Conservation (phyloP, 2,329 filamentous ascomycete genomes). For the Alternaria arborescens region DNA sequence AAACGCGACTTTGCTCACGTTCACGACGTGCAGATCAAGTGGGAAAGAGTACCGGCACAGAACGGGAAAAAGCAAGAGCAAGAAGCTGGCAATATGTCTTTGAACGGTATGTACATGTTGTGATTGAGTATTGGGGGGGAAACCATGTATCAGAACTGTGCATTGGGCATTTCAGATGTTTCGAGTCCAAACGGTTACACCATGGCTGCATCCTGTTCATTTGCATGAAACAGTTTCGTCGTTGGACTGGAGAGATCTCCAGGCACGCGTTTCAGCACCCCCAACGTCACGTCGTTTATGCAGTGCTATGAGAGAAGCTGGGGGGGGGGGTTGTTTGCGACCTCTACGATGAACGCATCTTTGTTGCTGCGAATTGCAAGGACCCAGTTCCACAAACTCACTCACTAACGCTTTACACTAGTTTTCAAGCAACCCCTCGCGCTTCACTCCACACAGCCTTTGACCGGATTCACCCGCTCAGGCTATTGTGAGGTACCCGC, state of each 20-base stretch:
- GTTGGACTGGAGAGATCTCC: background rate
- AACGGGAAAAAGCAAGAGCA: slow-evolving; percentile 5
- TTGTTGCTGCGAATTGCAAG: background rate
- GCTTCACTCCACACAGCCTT: slow-evolving; percentile 65
- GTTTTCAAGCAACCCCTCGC: slow-evolving; percentile 54
- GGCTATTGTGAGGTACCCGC: slow-evolving; percentile 67
- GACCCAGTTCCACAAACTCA: background rate
- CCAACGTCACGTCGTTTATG: background rate
- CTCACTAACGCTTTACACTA: background rate
- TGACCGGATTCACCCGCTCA: slow-evolving; percentile 69
- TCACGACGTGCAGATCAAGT: slow-evolving; percentile 36
- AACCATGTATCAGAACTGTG: background rate
- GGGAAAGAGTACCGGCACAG: background rate
- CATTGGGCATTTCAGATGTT: background rate
- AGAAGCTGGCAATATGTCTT: slow-evolving; percentile 18
- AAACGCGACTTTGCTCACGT: slow-evolving; percentile 40
- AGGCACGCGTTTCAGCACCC: slow-evolving; percentile 13
- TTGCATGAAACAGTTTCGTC: slow-evolving; percentile 15
- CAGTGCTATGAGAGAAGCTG: background rate
- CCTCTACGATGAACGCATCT: background rate
- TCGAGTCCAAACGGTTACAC: background rate
- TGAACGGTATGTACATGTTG: slow-evolving; percentile 16
- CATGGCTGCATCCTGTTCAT: slow-evolving; percentile 3
- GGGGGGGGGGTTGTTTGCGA: background rate
- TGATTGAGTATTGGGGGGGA: background rate